Evolutionary conservation across 1,284 basidiomycete species (phyloP), one percentile per base, ranked within the genome.

Genomic region (Heterobasidion irregulare): DNA sequence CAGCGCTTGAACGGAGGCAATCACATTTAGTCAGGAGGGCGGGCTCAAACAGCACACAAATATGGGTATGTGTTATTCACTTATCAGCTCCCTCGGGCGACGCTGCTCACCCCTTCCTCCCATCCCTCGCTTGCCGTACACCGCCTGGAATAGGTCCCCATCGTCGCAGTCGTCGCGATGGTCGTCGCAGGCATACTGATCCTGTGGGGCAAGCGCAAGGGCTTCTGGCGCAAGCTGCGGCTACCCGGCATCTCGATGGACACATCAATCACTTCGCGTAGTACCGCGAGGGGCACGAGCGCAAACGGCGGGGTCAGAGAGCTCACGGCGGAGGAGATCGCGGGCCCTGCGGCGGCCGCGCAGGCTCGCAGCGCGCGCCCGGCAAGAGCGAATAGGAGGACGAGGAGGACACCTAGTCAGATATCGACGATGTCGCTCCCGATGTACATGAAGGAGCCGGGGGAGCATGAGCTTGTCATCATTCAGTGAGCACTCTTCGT

Each of bases 361-460:
- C 54, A 62, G 16, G 47, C 58, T 8, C 55, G 62, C 10, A 53
- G 57, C 43, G 53, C 50, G 36, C 53, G 32, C 8, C 32, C 32
- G 19, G 54, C 53, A 8, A 50, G 65, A 44, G 58, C 66, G 50
- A 55, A 72, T 2, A 70, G 86, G 34, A 70, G 84, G 53, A 76
- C 76, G 13, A 71, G 80, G 16, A 68, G 78, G 41, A 78, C 76
- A 0, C 73, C 78, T 1, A 80, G 79, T 52, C 86, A 88, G 65
- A 82, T 89, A 55, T 88, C 85, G 13, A 88, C 86, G 13, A 79
- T 76, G 47, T 87, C 83, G 1, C 65, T 91, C 43, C 88, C 87
- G 5, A 78, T 75, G 26, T 90, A 90, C 63, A 86, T 81, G 72
- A 89, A 88, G 66, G 87, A 90, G 60, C 86, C 87, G 0, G 88